Evolutionary conservation across 2,329 filamentous ascomycete species (phyloP), one percentile per base, ranked within the genome.

Genomic region (Colletotrichum gloeosporioides): DNA sequence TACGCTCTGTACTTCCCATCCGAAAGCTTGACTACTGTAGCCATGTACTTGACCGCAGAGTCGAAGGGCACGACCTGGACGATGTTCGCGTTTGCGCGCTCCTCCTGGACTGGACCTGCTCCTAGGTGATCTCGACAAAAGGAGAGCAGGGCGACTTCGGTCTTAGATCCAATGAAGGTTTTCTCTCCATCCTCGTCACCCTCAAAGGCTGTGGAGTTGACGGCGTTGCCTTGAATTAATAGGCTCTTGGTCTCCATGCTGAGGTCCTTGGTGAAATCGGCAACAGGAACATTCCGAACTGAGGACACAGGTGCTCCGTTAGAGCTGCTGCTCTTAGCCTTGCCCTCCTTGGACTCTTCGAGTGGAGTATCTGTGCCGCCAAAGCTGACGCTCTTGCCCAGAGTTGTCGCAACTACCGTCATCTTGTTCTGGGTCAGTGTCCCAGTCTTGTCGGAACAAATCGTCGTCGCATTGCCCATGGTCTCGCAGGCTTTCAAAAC

Each of bases 161-260:
- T 96, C 84, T 95, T 95, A 7, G 94, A 95, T 34, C 94, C 94
- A 77, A 95, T 89, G 78, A 95, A 96, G 0, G 89, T 84, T 25
- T 71, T 79, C 75, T 88, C 86, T 36, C 92, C 92, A 57, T 92
- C 89, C 59, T 91, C 88, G 59, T 93, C 91, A 8, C 90, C 89
- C 80, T 94, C 92, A 78, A 95, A 95, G 1, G 93, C 92, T 1
- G 93, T 93, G 0, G 93, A 94, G 81, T 94, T 95, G 78, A 94
- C 85, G 13, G 90, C 88, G 76, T 94, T 92, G 5, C 92, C 94
- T 71, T 94, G 89, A 63, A 90, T 87, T 74, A 94, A 84, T 4
- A 84, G 80, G 64, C 83, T 84, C 10, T 82, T 79, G 6, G 78
- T 73, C 8, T 79, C 74, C 1, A 82, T 36, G 8, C 79, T 77